Evolutionary conservation across 2,329 filamentous ascomycete species (phyloP), one percentile per base, ranked within the genome.

Genomic region (Apiospora pterosperma): DNA sequence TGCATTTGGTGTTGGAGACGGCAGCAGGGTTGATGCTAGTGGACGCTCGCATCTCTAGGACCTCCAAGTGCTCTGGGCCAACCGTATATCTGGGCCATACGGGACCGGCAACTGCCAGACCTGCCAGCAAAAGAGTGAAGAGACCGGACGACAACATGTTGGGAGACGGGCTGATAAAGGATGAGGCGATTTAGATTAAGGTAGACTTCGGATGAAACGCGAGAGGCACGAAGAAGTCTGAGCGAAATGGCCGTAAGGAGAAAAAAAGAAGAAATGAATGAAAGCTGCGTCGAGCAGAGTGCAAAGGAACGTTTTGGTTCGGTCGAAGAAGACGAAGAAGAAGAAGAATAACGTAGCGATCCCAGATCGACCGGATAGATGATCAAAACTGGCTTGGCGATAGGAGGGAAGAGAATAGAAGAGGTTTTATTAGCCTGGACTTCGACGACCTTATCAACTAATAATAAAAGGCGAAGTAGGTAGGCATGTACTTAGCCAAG

Each of bases 11-110:
- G 41, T 77, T 76, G 4, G 72, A 74, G 39, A 82, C 77, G 0
- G 79, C 77, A n/a, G 75, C 71, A 25, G 78, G 76, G 71, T 82
- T 79, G 44, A 82, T 71, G 6, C 72, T 69, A 2, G 72, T 77
- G 31, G 75, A 73, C 44, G 78, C 76, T 28, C 81, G 77, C 65
- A 81, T 72, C 36, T 73, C 72, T 34, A 83, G 76, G 66, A 81
- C 78, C 70, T 84, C 80, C 62, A 81, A 75, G 68, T 84, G 78
- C 60, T 80, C 77, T 63, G 78, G 77, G 5, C 75, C 75, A 36
- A 81, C 77, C 7, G 75, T 73, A 65, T 78, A 78, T 38, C 74
- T 75, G 5, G 77, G 78, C 68, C 75, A 77, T 42, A 73, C 67
- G 42, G 74, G 73, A n/a, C 73, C 71, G n/a, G 78, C 75, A 23